Conservation (phyloP, 2,329 filamentous ascomycete species). For the Emydomyces testavorans region DNA sequence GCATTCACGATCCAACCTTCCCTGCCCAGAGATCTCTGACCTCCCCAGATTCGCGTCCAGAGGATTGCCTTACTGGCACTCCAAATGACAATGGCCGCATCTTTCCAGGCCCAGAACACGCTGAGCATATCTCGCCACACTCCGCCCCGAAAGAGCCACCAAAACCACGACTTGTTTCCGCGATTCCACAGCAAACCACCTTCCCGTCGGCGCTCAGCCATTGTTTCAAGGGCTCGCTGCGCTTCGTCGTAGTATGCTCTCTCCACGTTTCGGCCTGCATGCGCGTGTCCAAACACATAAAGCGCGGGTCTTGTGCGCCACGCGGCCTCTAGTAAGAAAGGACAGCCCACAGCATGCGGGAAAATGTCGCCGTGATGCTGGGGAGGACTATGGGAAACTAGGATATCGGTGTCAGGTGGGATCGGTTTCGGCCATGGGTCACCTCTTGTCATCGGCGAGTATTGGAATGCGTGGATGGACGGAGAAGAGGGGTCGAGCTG, state of each 20-base stretch:
- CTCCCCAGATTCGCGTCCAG: conserved; percentile 50
- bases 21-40: conserved; percentile 26
- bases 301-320: conserved; percentile 63
- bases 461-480: conserved; percentile 65
- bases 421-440: conserved; percentile 64
- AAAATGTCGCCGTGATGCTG: conserved; percentile 53
- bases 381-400: conserved; percentile 73
- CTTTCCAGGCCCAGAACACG: conserved; percentile 36
- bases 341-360: conserved; percentile 55
- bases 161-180: conserved; percentile 8
- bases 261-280: conserved; percentile 61
- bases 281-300: conserved; percentile 78
- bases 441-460: conserved; percentile 42
- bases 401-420: conserved; percentile 60
- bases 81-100: conserved; percentile 40
- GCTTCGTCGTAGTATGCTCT: conserved; percentile 62
- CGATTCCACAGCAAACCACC: conserved; percentile 19
- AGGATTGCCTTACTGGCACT: conserved; percentile 46
- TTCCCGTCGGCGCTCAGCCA: conserved; percentile 37
- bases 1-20: conserved; percentile 50
- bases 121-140: conserved; percentile 12
- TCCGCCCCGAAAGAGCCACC: conserved; percentile 13
- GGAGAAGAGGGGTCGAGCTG: conserved; percentile 43
- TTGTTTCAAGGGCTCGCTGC: conserved; percentile 59
- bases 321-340: conserved; percentile 56